A percentile compares a stretch with the other conserved stretches of the same genome.
Evolutionary conservation across 345 rosid genomes (phyloP).

Genomic region (Chamaenerion angustifolium): DNA sequence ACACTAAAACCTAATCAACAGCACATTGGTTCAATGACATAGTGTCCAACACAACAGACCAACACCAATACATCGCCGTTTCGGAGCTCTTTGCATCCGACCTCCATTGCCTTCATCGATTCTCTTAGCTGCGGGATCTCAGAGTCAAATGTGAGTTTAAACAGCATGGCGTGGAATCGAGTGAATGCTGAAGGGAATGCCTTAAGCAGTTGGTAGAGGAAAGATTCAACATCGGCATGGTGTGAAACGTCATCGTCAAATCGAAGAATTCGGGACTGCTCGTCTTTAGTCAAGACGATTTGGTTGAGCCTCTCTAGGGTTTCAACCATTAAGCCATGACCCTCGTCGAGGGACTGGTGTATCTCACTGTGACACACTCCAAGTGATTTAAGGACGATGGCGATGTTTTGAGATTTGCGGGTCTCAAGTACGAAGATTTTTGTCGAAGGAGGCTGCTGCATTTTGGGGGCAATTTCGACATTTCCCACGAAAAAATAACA

Average conservation of each 20-base stretch:
- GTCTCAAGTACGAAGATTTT: constrained; percentile 52
- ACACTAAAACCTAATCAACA: no score
- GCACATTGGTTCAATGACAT: no score
- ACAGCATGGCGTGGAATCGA: constrained; percentile 47
- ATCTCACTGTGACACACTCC: constrained; percentile 43
- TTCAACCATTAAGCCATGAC: no score
- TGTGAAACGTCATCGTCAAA: constrained; percentile 38
- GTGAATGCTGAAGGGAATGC: constrained; percentile 58
- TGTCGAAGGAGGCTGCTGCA: constrained; percentile 13
- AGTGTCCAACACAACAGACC: no score
- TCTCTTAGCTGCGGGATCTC: no score
- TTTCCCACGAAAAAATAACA: no score
- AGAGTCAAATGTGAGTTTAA: constrained; percentile 43
- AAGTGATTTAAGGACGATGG: constrained; percentile 60
- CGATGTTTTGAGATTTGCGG: constrained; percentile 68
- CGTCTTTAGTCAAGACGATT: constrained; percentile 61
- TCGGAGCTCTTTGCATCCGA: constrained; percentile 59
- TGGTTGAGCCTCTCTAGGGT: no score
- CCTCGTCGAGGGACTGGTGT: constrained; percentile 27
- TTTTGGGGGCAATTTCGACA: no score
- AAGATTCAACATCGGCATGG: constrained; percentile 65
- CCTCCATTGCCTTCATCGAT: constrained; percentile 32
- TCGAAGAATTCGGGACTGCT: constrained; percentile 37
- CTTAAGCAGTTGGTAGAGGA: constrained; percentile 52
- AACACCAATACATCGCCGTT: constrained; percentile 48